Evolutionary conservation across 768 basidiomycete genomes (phyloP), one percentile per base, ranked within the genome.

Genomic region (Sarcomyxa edulis): DNA sequence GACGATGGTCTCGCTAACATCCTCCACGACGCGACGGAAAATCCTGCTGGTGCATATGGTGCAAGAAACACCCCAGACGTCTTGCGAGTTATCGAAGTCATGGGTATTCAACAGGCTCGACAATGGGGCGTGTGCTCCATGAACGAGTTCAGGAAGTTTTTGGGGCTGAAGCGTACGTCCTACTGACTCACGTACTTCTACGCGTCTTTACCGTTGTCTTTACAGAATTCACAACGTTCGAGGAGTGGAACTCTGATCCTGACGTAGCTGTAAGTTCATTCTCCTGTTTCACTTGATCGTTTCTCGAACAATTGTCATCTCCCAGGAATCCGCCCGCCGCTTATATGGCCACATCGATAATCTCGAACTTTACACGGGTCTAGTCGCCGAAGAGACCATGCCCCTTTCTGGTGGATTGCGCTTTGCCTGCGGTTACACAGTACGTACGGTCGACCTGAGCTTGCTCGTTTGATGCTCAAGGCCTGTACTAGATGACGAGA

Each of bases 371-470:
- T 63, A 68, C 36, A 47, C 57, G 21, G 66, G 63, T 8, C 44
- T 59, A 24, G 56, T 57, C 40, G 74, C 74, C 4, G 79, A 81
- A 48, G 64, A 78, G 42, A 58, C 74, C 9, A 81, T 81, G 54
- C 53, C 54, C 2, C 58, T 69, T 6, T 64, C 62, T 26, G 65
- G 67, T 2, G 81, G 78, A 4, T 69, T 74, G 10, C 11, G 80
- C 73, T 37, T 55, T 76, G 7, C 76, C 47, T 75, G 76, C 3
- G 78, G 78, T 14, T 82, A 74, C 54, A 82, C 83, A 3, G 58
- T 59, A 33, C 18, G 51, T 39, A n/a, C 16, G 10, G 25, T 11
- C n/a, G n/a, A 10, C 25, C 14, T 12, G 24, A 27, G n/a, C 18
- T 39, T 16, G 26, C 24, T 30, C 16, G 30, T 32, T 35, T 30